phyloP scores from a whole-genome alignment of 257 asterid species.

The Handroanthus guayacan region DNA sequence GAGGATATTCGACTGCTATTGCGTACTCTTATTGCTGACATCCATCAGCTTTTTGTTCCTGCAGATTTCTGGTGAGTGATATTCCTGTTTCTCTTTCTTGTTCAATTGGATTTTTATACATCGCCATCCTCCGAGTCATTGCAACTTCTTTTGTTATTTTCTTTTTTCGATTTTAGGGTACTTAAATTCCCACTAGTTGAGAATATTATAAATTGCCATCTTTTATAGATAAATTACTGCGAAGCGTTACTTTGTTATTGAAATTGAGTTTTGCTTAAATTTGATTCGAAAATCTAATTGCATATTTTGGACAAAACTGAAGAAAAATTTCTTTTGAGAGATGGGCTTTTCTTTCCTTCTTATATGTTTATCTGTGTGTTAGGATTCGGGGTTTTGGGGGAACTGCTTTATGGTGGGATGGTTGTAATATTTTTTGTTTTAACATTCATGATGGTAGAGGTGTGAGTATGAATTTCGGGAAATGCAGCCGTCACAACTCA shows the following conservation, averaged over 20 bases:
- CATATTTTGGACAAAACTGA: not conserved
- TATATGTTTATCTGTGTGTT: not conserved
- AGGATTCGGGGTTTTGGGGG: not conserved
- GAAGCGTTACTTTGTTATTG: constrained; percentile 9
- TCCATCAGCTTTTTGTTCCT: constrained; percentile 35
- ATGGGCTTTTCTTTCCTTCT: not conserved
- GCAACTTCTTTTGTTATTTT: constrained; percentile 17
- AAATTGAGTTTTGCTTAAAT: not conserved
- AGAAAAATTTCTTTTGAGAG: not conserved
- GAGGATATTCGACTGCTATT: constrained; percentile 40
- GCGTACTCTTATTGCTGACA: constrained; percentile 38
- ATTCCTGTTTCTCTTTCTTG: not conserved
- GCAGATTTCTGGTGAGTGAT: constrained; percentile 46
- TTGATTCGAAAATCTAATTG: not conserved
- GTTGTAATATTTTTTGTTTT: not conserved
- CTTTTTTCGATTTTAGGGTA: constrained; percentile 1
- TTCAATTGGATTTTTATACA: not conserved
- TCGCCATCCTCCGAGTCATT: not conserved
- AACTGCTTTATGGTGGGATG: not conserved
- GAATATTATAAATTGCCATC: not conserved
- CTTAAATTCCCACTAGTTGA: not conserved
- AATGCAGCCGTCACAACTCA: not conserved
- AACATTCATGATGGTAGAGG: not conserved
- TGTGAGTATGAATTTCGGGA: not conserved
- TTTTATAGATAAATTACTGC: constrained; percentile 16